Evolutionary conservation across 257 asterid genomes (phyloP).

Genomic region (Solanum paucissectum): DNA sequence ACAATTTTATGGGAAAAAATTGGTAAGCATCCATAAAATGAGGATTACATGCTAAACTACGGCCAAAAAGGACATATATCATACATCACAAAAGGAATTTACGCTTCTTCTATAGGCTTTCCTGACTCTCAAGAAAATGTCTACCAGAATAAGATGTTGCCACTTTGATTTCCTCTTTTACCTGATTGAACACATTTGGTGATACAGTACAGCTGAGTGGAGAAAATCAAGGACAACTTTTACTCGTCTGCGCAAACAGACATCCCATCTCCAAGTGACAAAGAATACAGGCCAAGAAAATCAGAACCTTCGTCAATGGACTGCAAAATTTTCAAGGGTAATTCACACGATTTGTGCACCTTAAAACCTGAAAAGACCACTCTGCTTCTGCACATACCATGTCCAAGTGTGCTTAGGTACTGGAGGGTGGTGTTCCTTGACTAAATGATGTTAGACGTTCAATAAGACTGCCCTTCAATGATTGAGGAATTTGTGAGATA

Average conservation of each 20-base stretch:
- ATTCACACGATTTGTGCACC: not conserved
- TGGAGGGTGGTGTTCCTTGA: slow-evolving; percentile 38
- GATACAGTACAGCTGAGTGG: not conserved
- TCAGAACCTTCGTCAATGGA: not conserved
- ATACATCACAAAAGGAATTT: slow-evolving; percentile 20
- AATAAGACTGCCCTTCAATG: slow-evolving; percentile 52
- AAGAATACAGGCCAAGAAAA: not conserved
- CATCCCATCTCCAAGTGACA: not conserved
- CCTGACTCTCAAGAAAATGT: not conserved
- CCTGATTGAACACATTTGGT: not conserved
- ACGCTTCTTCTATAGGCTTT: not conserved
- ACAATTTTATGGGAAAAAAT: slow-evolving; percentile 35
- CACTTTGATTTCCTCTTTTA: not conserved
- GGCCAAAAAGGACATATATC: slow-evolving; percentile 23
- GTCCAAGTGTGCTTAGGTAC: slow-evolving; percentile 16
- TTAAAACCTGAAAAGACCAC: not conserved
- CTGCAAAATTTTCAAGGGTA: not conserved
- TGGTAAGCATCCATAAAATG: slow-evolving; percentile 40
- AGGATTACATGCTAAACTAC: slow-evolving; percentile 34
- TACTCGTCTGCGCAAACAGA: not conserved
- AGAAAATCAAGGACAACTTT: not conserved
- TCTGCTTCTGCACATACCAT: slow-evolving; percentile 22
- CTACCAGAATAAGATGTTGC: not conserved
- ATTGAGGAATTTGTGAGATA: slow-evolving; percentile 50
- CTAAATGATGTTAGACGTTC: slow-evolving; percentile 41